phyloP scores from a whole-genome alignment of 495 filamentous ascomycete genomes.

The Penicillium maclennaniae region DNA sequence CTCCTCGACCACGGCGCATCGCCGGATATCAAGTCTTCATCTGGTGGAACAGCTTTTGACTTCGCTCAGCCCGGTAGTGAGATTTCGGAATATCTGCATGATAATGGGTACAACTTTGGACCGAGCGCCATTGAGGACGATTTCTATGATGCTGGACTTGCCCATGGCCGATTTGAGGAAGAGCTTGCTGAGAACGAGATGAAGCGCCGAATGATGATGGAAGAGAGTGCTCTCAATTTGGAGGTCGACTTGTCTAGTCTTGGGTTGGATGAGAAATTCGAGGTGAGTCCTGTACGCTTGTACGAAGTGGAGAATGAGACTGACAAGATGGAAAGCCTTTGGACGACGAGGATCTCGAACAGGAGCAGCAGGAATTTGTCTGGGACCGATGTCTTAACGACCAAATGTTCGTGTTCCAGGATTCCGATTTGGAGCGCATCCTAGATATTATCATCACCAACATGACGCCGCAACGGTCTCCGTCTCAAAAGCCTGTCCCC shows the following conservation, averaged over 20 bases:
- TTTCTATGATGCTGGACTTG: slow-evolving; percentile 91
- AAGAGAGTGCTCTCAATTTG: slow-evolving; percentile 96
- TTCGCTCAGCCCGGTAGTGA: slow-evolving; percentile 94
- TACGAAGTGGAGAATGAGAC: neutral
- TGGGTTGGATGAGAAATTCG: slow-evolving; percentile 91
- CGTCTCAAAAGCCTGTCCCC: slow-evolving; percentile 93
- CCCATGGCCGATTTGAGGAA: slow-evolving; percentile 91
- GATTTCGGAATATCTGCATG: slow-evolving; percentile 89
- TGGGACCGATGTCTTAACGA: slow-evolving; percentile 95
- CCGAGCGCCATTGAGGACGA: slow-evolving; percentile 85
- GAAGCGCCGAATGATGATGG: slow-evolving; percentile 99
- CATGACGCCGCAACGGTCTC: slow-evolving; percentile 94
- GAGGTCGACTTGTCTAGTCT: slow-evolving; percentile 96
- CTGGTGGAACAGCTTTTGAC: slow-evolving; percentile 92
- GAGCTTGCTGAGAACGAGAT: slow-evolving; percentile 96
- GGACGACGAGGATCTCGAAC: slow-evolving; percentile 72
- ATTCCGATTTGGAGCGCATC: slow-evolving; percentile 82
- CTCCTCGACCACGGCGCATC: slow-evolving; percentile 91
- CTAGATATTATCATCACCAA: slow-evolving; percentile 95
- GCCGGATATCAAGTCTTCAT: slow-evolving; percentile 89
- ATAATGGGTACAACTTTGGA: slow-evolving; percentile 88
- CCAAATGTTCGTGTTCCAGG: slow-evolving; percentile 99
- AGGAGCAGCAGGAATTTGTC: slow-evolving; percentile 91
- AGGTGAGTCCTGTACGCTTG: slow-evolving; percentile 53
- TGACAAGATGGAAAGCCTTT: slow-evolving; percentile 49